Evolutionary conservation across 23 red algal species (phyloP), one percentile per base, ranked within the genome.

Genomic region (Gracilaria gracilis): DNA sequence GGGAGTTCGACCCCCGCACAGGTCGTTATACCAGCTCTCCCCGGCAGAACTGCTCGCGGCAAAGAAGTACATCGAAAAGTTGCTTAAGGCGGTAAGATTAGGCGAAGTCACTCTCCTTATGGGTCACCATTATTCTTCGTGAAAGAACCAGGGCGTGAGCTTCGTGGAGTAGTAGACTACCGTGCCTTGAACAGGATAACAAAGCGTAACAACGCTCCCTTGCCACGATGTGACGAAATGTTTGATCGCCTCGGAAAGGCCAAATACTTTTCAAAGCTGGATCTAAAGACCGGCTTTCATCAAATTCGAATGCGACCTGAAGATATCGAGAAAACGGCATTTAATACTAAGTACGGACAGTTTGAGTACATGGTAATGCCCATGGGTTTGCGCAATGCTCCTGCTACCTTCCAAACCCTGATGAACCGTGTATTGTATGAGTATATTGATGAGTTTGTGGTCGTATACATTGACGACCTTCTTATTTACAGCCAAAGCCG

Each of bases 141-240:
- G 23, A 81, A 42, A 46, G 42, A 46, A 46, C 42, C 42, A 46
- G 42, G 42, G 42, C 42, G 42, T 46, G 42, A 46, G 42, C 42
- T 46, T 79, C 42, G 42, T 46, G 42, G 42, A 7, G 42, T 46
- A 46, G 42, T 46, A 46, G 42, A 46, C 42, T 46, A 88, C 24
- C 59, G 67, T 35, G 84, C 38, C 6, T 29, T 88, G 8, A 88
- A 88, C 44, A 31, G 59, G 9, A 70, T 82, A 12, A 88, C 66
- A 13, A 88, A 75, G 47, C 44, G 57, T 48, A 75, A 88, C 33
- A 71, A 24, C 21, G 64, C 40, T 50, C 84, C 84, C n/a, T 19
- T 88, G 46, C 84, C 84, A 14, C 57, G 84, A 9, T 40, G 27
- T 20, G 84, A 88, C 33, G 84, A 88, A 46, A 88, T 88, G 39